Conservation (phyloP, 2,329 filamentous ascomycete species). For the Xylaria sp. region DNA sequence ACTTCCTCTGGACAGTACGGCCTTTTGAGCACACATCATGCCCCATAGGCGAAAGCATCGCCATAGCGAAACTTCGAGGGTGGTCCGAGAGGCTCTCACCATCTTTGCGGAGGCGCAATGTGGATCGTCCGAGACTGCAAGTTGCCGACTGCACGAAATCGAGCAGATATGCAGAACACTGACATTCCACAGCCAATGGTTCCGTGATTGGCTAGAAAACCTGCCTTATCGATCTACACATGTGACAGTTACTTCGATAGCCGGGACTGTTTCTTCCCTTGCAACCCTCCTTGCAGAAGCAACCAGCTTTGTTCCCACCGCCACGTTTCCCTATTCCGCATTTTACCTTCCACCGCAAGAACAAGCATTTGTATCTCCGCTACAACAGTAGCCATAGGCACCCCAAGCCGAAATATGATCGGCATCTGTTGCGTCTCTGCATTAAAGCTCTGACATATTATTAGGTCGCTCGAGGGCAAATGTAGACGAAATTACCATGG, state of each 20-base stretch:
- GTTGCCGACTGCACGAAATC: conserved; percentile 22
- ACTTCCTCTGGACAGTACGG: neutral
- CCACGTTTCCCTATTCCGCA: conserved; percentile 18
- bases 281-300: conserved; percentile 19
- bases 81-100: neutral
- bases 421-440: neutral
- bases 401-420: neutral
- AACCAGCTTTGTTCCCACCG: conserved; percentile 14
- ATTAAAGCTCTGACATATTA: neutral
- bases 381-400: conserved; percentile 2
- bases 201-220: conserved; percentile 13
- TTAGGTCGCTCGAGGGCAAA: neutral
- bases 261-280: conserved; percentile 9
- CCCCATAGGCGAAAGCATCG: neutral
- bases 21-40: neutral
- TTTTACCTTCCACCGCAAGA: neutral
- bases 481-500: neutral
- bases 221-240: conserved; percentile 13
- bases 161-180: conserved; percentile 16
- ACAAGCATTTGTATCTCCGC: conserved; percentile 11
- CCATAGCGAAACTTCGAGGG: neutral
- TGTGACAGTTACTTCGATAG: conserved; percentile 16
- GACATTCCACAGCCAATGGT: conserved; percentile 1
- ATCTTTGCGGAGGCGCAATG: neutral
- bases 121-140: conserved; percentile 15